Base-by-base conservation (phyloP, 2,329 filamentous ascomycete genomes). In the Botryosphaeria agaves region DNA sequence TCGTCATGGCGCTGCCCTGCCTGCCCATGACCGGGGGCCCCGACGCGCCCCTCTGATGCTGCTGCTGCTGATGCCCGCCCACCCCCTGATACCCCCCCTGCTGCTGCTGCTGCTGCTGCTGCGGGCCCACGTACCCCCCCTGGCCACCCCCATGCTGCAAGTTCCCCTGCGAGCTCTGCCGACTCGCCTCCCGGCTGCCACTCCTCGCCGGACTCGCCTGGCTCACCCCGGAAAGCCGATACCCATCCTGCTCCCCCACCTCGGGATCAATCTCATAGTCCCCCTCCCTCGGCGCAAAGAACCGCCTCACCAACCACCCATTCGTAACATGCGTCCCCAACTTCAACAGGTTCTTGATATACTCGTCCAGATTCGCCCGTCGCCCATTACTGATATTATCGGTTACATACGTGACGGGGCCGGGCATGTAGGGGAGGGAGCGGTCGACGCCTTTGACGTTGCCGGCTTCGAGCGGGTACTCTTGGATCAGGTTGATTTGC, bases 351-450 rank as follows among this genome's bases (percentile, higher is more conserved):
- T 89, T 87, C 57, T 91, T 91, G 42, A 98, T 83, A 46, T 98
- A 98, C 30, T 87, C 81, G 46, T 98, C 85, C 23, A 98, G 61
- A 48, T 92, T 94, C 50, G 89, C 81, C 35, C 89, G 72, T 41
- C 89, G 74, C 17, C 84, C 85, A 47, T 94, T 85, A 12, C 85
- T 93, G 44, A 98, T 94, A 20, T 81, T 82, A 48, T 95, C 87
- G n/a, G 87, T 98, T 33, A 95, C 87, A 54, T 92, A 93, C 40
- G 85, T 92, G 37, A 98, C 87, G 3, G 89, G 89, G 5, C 89
- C 89, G 7, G 89, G 89, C 89, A 98, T 98, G 52, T 92, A 95
- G 2, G 89, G 89, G 8, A 98, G 57, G 6, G 78, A 83, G 33
- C 89, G 76, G 46, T 84, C 74, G 29, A 66, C 68, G 8, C 55